Base-by-base conservation (phyloP, 805 yeast genomes). In the Candida wancherniae region DNA sequence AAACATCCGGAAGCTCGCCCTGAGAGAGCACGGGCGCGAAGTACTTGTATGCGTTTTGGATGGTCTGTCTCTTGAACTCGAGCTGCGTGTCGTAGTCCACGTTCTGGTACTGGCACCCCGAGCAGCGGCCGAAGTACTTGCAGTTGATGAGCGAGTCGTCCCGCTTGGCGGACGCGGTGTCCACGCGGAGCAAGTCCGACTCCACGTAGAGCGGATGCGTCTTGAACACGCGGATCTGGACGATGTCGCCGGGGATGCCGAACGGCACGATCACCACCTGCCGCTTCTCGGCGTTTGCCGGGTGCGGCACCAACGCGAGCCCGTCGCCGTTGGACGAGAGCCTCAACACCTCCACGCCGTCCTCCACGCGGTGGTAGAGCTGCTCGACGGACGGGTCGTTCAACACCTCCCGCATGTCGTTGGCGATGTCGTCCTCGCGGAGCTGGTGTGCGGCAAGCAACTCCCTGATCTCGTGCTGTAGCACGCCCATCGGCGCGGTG, bases 71-170 rank as follows among this genome's bases (percentile, higher is more conserved):
- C 55, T 92, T 92, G 50, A 83, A 69, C 30, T 57, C 61, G 31
- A 92, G 64, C 59, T 90, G 97, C 24, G 77, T 68, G 1, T 69
- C 69, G 53, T 92, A 92, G 2, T 73, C 67, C 19, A 87, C 61
- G 55, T 77, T 77, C 54, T 92, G 97, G 53, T 78, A 86, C 60
- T 92, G 97, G 56, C 97, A 88, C 3, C 97, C 97, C 1, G 95
- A 84, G 55, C 97, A 88, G 41, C 76, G 75, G 9, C 95, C 95
- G 61, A 90, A 92, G 61, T 92, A 92, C 41, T 74, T 69, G 61
- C 95, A 86, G 42, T 71, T 71, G 34, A 81, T 75, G 31, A 83
- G 67, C 5, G 63, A 52, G 45, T 83, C 80, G 38, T 84, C 67
- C 49, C 74, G 60, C 26, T 44, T 52, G 3, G 40, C 63, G 47